Evolutionary conservation across 208 protist species (phyloP).

Genomic region (Trypanosoma vivax): DNA sequence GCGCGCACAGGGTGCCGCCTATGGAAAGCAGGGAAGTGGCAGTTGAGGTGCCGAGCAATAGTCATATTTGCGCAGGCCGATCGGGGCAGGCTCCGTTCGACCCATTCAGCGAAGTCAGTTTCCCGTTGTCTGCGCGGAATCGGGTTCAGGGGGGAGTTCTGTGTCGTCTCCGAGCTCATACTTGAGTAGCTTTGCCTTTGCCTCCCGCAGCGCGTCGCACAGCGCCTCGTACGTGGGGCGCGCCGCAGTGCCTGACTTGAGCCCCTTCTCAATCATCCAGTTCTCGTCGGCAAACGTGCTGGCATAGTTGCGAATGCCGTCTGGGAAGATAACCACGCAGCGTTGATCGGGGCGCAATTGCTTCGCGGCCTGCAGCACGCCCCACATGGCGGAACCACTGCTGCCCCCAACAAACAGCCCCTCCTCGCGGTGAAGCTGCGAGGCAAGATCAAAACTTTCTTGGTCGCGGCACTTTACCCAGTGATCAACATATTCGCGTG

Average conservation of each 20-base stretch:
- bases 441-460: conserved; percentile 91
- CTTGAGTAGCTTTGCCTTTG: conserved; percentile 55
- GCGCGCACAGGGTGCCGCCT: no score
- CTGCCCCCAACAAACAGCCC: conserved; percentile 94
- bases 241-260: conserved; percentile 60
- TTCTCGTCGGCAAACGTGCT: conserved; percentile 94
- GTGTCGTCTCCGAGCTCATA: conserved; percentile 41
- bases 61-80: no score
- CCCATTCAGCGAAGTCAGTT: background rate
- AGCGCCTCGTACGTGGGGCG: conserved; percentile 79
- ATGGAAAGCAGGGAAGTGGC: no score
- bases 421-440: conserved; percentile 91
- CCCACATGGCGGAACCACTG: conserved; percentile 88
- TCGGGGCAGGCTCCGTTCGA: background rate
- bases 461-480: conserved; percentile 94
- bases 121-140: background rate
- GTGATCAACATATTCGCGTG: conserved; percentile 80
- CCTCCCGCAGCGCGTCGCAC: conserved; percentile 39
- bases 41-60: no score
- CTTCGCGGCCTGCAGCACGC: conserved; percentile 89
- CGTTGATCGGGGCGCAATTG: conserved; percentile 82
- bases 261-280: conserved; percentile 95
- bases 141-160: background rate
- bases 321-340: conserved; percentile 93
- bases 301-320: conserved; percentile 97